Base-by-base conservation (phyloP, 805 yeast species). In the Cyberlindnera lachancei region DNA sequence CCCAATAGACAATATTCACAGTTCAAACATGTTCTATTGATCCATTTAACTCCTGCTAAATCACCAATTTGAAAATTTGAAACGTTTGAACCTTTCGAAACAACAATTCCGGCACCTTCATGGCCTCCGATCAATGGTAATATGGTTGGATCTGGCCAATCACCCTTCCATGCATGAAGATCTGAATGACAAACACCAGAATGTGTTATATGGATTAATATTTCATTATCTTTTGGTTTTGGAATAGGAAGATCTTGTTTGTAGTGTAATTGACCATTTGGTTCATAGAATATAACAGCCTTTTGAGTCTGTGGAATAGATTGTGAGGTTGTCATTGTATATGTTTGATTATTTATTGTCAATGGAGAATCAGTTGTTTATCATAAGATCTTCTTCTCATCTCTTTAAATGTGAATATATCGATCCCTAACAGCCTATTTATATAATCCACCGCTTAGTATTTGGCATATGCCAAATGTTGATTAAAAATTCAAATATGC, bases 101-200 rank as follows among this genome's bases (percentile, higher is more conserved):
- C 82, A 38, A 75, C 82, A 16, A 70, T 66, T 53, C 82, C 82
- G 27, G 81, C 80, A 61, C 83, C 83, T 59, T 75, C 83, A 56
- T 75, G 82, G 48, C 82, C 83, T 41, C 82, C 83, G 25, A 75
- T 76, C 43, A 75, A 59, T 15, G 81, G 82, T 45, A 75, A 61
- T 42, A 70, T 72, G 34, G 68, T 61, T 11, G 53, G 58, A 40
- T 66, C 52, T 23, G 78, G 76, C 80, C 79, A 73, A 49, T 73
- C 79, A 37, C 80, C 80, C 16, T 34, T 37, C 49, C 51, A 44
- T 1, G 79, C 79, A 48, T 73, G 80, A 44, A 73, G 58, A 50
- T 73, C 79, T 5, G 79, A 71, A 55, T 73, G 80, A 49, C 80
- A 73, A n/a, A 73, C 79, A 44, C 80, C 80, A 3, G 80, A 72